Base-by-base conservation (phyloP, 306 rosid genomes). In the Glycine tomentella region DNA sequence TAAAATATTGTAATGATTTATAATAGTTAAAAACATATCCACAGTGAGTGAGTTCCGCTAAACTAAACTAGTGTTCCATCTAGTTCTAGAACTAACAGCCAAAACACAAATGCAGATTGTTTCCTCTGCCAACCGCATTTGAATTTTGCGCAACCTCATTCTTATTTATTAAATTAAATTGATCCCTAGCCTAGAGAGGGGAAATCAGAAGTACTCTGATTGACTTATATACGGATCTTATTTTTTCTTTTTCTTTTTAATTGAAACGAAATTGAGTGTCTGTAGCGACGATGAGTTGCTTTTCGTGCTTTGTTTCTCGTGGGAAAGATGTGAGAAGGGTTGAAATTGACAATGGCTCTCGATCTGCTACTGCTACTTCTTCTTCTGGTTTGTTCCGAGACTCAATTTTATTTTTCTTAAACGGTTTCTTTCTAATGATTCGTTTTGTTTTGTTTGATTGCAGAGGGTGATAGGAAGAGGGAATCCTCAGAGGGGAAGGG, bases 241-340 rank as follows among this genome's bases (percentile, higher is more conserved):
- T 34, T n/a, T n/a, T n/a, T n/a, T n/a, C n/a, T n/a, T n/a, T n/a
- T n/a, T n/a, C n/a, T n/a, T n/a, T n/a, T n/a, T 57, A 57, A 9
- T 63, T 58, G 20, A 0, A 12, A 34, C 3, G 33, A n/a, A 57
- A 15, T 69, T 36, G 10, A 15, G 25, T 20, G 25, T 20, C 25
- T 20, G 25, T 20, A 20, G 25, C 25, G 25, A 3, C 10, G 55
- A 87, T 87, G 90, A 74, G 86, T 50, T 87, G 90, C 38, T 87
- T 81, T 67, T 84, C 86, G 8, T 87, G 90, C 82, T 9, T 81
- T 50, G 40, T 36, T 81, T 71, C 76, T 81, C 75, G 87, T 13
- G 72, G 85, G 31, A 77, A 81, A 69, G 90, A 81, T 77, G 90
- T 72, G 6, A 84, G 89, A 3, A 84, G 80, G 59, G 78, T 87